Conservation (phyloP, 164 flowering plant species). For the Vitis labrusca region DNA sequence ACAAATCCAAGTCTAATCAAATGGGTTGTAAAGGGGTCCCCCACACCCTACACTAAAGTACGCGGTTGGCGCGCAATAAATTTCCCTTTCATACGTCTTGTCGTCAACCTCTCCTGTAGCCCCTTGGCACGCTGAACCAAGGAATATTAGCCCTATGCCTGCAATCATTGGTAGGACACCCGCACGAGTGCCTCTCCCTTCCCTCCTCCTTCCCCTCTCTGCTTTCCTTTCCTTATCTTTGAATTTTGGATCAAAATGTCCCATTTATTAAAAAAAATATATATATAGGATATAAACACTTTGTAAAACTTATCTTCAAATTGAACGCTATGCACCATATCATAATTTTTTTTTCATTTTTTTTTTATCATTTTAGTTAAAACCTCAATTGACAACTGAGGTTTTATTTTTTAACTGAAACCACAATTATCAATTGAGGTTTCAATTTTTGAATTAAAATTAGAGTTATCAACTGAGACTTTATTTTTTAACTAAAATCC, state of each 20-base stretch:
- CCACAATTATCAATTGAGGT: no score
- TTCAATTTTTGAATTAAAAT: no score
- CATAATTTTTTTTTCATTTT: no score
- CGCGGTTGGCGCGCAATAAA: conserved; percentile 16
- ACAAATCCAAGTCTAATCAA: conserved; percentile 10
- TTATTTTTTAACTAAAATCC: no score
- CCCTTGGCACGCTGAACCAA: conserved; percentile 2
- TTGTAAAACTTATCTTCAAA: no score
- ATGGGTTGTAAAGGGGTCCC: conserved; percentile 3
- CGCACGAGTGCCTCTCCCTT: conserved; percentile 40
- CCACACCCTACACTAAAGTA: conserved; percentile 8
- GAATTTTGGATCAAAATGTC: not conserved
- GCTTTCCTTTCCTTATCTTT: not conserved
- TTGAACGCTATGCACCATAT: no score
- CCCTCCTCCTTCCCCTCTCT: not conserved
- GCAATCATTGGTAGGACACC: conserved; percentile 42
- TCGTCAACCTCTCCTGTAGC: conserved; percentile 28
- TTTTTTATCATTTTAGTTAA: no score
- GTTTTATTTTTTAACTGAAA: no score
- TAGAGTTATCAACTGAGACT: no score
- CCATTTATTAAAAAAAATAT: no score
- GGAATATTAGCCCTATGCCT: conserved; percentile 2
- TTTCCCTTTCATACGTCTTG: conserved; percentile 2
- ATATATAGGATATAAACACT: no score
- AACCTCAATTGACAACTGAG: no score